Evolutionary conservation across 257 asterid genomes (phyloP), one percentile per base, ranked within the genome.

Genomic region (Agastache rugosa): DNA sequence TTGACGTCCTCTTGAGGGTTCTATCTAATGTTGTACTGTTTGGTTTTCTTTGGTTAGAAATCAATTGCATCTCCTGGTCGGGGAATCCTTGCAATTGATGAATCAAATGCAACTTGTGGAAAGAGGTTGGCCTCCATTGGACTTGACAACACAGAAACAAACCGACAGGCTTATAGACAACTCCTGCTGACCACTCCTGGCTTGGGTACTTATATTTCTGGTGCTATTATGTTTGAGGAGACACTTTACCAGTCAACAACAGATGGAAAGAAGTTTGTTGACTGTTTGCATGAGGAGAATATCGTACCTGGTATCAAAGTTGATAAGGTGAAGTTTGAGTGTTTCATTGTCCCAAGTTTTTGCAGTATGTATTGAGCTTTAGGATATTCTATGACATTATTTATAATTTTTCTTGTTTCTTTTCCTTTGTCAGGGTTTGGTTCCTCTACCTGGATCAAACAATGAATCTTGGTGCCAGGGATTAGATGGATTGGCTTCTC

Each of bases 391-490:
- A n/a, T n/a, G 56, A n/a, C 62, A 20, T 22, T 8, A 25, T 20
- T 11, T 23, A 8, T 11, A 11, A 55, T 2, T 23, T 22, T 55
- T 22, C n/a, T 55, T 3, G 16, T 11, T 23, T 55, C 16, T 14
- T 55, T 23, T 55, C n/a, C 63, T 65, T 35, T 73, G 71, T 56
- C 86, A 93, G 98, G 98, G 98, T 79, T 85, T 91, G 88, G 90
- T 87, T 74, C 98, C 97, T 25, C 83, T 93, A 53, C 86, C 88
- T 34, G 90, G 98, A 73, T 91, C 97, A 64, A 88, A 93, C 83
- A 76, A 91, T 67, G 98, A 93, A 78, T 90, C 97, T 9, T 93
- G 98, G 97, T 93, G 98, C 89, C 98, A 93, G 87, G 98, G 98
- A 58, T 85, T 91, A 76, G 98, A 93, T 67, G 98, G 98, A 68